A percentile compares a stretch with the other conserved stretches of the same genome.
Evolutionary conservation across 2,329 filamentous ascomycete genomes (phyloP).

Genomic region (Colletotrichum truncatum): DNA sequence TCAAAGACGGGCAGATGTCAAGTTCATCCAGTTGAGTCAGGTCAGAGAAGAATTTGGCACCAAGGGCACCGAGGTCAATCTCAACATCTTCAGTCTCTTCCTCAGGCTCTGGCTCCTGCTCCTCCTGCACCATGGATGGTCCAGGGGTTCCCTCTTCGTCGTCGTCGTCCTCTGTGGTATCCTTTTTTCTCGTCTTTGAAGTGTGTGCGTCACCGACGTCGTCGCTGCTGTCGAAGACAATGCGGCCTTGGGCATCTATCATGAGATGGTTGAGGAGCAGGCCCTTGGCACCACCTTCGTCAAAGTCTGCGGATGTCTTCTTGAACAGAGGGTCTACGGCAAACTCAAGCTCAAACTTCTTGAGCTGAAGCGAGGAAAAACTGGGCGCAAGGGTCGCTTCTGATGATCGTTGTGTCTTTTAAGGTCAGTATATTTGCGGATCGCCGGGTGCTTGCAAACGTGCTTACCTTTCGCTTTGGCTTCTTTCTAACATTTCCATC

Average conservation of each 20-base stretch:
- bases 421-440: constrained; percentile 31
- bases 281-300: constrained; percentile 96
- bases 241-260: constrained; percentile 90
- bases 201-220: constrained; percentile 69
- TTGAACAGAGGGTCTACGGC: constrained; percentile 99
- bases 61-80: constrained; percentile 81
- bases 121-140: constrained; percentile 31
- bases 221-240: constrained; percentile 98
- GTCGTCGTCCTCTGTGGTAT: constrained; percentile 48
- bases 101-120: constrained; percentile 41
- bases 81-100: constrained; percentile 64
- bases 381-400: constrained; percentile 93
- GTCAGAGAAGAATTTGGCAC: constrained; percentile 86
- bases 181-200: constrained; percentile 46
- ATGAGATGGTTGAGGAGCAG: constrained; percentile 95
- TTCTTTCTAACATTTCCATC: constrained; percentile 69
- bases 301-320: constrained; percentile 97
- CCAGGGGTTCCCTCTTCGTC: constrained; percentile 47
- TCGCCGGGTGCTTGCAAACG: background rate
- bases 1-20: constrained; percentile 94
- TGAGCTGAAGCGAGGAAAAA: constrained; percentile 88
- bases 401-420: constrained; percentile 76
- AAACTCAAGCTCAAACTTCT: constrained; percentile 98
- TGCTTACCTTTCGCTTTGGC: constrained; percentile 77
- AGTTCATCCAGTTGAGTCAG: constrained; percentile 80